Evolutionary conservation across 768 basidiomycete genomes (phyloP), one percentile per base, ranked within the genome.

Genomic region (Termitomyces sp.): DNA sequence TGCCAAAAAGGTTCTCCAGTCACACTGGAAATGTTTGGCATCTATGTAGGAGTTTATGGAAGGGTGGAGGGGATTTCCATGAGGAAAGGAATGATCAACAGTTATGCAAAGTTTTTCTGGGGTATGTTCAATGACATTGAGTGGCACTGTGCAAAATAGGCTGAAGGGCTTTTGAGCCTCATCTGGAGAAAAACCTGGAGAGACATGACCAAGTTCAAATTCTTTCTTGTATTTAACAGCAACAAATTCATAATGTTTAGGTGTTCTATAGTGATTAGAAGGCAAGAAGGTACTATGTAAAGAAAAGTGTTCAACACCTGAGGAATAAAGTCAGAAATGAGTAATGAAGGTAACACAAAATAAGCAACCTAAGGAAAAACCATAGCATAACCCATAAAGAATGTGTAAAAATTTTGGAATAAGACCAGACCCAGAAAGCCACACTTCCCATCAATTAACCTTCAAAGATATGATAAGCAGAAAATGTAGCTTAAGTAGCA

Each of bases 371-470:
- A n/a, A n/a, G n/a, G n/a, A n/a, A n/a, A n/a, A n/a, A n/a, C n/a
- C n/a, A n/a, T 5, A 3, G n/a, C n/a, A n/a, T n/a, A n/a, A n/a
- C n/a, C n/a, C n/a, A n/a, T n/a, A n/a, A n/a, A n/a, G n/a, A n/a
- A n/a, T n/a, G n/a, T n/a, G n/a, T n/a, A n/a, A n/a, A n/a, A n/a
- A n/a, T n/a, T n/a, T n/a, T n/a, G n/a, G n/a, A n/a, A n/a, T n/a
- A n/a, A n/a, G n/a, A n/a, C n/a, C n/a, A n/a, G n/a, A n/a, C n/a
- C n/a, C n/a, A n/a, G n/a, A n/a, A n/a, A n/a, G n/a, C n/a, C n/a
- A n/a, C n/a, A n/a, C n/a, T n/a, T n/a, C 17, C n/a, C 40, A 41
- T 0, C 6, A 5, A 0, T 5, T 1, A 3, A n/a, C 15, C 2
- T n/a, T 41, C 5, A 41, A n/a, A 0, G n/a, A n/a, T 0, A 6